Evolutionary conservation across 2,329 filamentous ascomycete species (phyloP).

Genomic region (Epichloe amarillans): DNA sequence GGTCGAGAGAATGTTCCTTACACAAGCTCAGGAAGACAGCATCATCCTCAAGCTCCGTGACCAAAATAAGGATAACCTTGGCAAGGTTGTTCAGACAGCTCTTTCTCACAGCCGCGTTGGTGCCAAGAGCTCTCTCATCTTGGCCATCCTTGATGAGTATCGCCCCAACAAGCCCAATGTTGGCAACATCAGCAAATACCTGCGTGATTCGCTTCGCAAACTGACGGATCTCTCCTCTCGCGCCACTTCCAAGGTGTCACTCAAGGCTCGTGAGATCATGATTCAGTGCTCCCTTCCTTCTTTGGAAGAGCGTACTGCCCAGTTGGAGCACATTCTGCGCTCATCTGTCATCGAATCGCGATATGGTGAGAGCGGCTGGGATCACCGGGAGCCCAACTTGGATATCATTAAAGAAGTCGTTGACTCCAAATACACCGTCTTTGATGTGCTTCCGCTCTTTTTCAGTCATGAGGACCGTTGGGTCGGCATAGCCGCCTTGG

Average conservation of each 20-base stretch:
- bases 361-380: constrained; percentile 94
- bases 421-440: constrained; percentile 96
- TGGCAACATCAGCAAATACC: constrained; percentile 77
- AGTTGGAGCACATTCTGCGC: constrained; percentile 97
- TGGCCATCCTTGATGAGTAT: constrained; percentile 89
- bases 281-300: constrained; percentile 96
- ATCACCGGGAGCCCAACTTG: constrained; percentile 82
- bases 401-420: constrained; percentile 94
- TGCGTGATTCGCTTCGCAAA: constrained; percentile 69
- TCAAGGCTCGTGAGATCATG: constrained; percentile 93
- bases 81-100: constrained; percentile 73
- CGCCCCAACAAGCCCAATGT: constrained; percentile 85
- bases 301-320: constrained; percentile 80
- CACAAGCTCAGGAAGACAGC: constrained; percentile 81
- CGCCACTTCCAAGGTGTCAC: constrained; percentile 80
- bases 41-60: constrained; percentile 89
- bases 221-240: constrained; percentile 75
- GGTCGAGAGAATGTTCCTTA: constrained; percentile 79
- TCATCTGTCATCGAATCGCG: constrained; percentile 93
- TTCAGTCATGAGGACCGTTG: constrained; percentile 89
- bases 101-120: constrained; percentile 87
- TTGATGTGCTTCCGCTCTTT: constrained; percentile 89
- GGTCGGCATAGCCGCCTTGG: constrained; percentile 85
- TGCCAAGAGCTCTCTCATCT: constrained; percentile 84
- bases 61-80: constrained; percentile 86